These are phyloP conservation scores for Tympanopsis confertula DNA, from an alignment of 2,329 filamentous ascomycete genomes.

Conservation along the genomic window DNA sequence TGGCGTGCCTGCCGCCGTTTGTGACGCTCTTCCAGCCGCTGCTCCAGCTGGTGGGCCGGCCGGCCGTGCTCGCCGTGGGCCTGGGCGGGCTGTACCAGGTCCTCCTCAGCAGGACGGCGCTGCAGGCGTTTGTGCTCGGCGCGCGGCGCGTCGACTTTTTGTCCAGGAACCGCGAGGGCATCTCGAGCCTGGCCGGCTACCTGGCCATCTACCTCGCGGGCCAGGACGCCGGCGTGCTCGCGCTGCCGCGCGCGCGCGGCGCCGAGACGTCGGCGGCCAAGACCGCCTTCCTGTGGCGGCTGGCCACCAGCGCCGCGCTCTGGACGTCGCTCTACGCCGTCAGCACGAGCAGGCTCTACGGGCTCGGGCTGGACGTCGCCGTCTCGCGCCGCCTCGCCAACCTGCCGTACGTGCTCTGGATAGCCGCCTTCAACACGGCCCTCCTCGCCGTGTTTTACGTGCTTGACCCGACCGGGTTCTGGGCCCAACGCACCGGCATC, in stretches of 20 bases:
- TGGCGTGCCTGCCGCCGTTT: slow-evolving; percentile 79
- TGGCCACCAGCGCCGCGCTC: slow-evolving; percentile 50
- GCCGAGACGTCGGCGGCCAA: slow-evolving; percentile 11
- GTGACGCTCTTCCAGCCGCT: slow-evolving; percentile 71
- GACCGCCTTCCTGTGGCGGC: slow-evolving; percentile 47
- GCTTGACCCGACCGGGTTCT: slow-evolving; percentile 71
- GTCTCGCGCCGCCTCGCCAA: slow-evolving; percentile 88
- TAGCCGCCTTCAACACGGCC: slow-evolving; percentile 78
- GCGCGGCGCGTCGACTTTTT: slow-evolving; percentile 69
- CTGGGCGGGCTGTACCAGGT: slow-evolving; percentile 64
- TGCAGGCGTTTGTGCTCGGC: slow-evolving; percentile 73
- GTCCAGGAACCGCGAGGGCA: slow-evolving; percentile 83
- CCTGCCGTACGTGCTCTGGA: slow-evolving; percentile 85
- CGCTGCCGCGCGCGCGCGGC: slow-evolving; percentile 55
- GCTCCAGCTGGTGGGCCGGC: slow-evolving; percentile 62
- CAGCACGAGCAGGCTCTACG: slow-evolving; percentile 56
- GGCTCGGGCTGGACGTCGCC: slow-evolving; percentile 57
- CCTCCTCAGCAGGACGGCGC: slow-evolving; percentile 60
- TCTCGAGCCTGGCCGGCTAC: slow-evolving; percentile 93
- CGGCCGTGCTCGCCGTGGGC: slow-evolving; percentile 61
- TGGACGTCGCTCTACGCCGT: slow-evolving; percentile 65
- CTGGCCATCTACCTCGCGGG: slow-evolving; percentile 88
- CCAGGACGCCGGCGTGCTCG: slow-evolving; percentile 68
- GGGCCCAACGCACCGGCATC: slow-evolving; percentile 49
- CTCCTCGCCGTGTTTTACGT: slow-evolving; percentile 70